Conservation (phyloP, 169 alveolate species). For the Cyclospora cayetanensis region DNA sequence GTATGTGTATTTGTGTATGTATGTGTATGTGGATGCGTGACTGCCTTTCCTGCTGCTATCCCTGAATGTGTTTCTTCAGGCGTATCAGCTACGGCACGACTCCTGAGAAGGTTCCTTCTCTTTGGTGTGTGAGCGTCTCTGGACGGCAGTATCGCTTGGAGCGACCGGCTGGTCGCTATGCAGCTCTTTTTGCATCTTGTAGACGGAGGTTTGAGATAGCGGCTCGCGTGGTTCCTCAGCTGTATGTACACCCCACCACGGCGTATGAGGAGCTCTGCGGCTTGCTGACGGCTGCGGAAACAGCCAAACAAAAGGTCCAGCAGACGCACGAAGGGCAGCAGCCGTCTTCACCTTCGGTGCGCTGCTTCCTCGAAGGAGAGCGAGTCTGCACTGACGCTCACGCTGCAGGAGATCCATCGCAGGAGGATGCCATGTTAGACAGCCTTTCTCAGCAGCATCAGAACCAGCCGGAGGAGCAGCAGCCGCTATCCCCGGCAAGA, state of each 20-base stretch:
- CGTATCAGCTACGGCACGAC: conserved; percentile 46
- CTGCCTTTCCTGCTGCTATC: background rate
- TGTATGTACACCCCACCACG: background rate
- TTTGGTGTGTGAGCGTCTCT: conserved; percentile 5
- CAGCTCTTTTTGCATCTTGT: conserved; percentile 19
- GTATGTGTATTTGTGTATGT: background rate
- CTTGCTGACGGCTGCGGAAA: conserved; percentile 41
- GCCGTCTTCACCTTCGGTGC: background rate
- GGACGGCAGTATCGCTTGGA: conserved; percentile 59
- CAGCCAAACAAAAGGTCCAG: conserved; percentile 9
- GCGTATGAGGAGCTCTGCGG: conserved; percentile 29
- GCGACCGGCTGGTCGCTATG: conserved; percentile 63
- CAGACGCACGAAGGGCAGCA: background rate
- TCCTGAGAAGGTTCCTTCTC: conserved; percentile 7
- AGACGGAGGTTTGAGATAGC: conserved; percentile 44
- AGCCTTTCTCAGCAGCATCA: background rate
- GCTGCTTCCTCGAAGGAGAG: background rate
- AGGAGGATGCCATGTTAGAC: background rate
- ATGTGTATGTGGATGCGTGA: background rate
- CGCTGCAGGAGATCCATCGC: background rate
- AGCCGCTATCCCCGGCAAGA: background rate
- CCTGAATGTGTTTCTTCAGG: conserved; percentile 5
- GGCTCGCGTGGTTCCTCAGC: conserved; percentile 59
- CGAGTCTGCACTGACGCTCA: background rate
- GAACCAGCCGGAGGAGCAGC: conserved; percentile 9